Evolutionary conservation across 192 early-diverging fungal species (phyloP), one percentile per base, ranked within the genome.

Genomic region (Gaertneriomyces sp.): DNA sequence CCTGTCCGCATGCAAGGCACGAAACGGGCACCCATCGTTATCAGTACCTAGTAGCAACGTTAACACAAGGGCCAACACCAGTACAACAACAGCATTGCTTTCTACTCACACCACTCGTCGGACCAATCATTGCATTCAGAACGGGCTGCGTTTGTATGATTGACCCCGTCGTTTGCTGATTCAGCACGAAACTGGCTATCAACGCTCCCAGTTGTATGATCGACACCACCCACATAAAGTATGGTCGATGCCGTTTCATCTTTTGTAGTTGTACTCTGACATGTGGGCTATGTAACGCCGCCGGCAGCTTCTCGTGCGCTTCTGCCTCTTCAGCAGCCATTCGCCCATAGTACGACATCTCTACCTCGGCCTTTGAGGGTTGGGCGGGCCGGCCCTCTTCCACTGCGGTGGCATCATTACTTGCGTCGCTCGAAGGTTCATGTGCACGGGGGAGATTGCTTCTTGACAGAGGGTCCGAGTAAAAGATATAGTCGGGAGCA

Each of bases 51-150:
- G 16, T 54, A 19, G 42, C 8, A 50, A 16, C 14, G 45, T 52
- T 6, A 14, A 3, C 53, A 17, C 10, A 53, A 6, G 14, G 4
- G 5, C 9, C 1, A 12, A 53, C 5, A 63, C 53, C 14, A 46
- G 16, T 55, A 16, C 0, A 42, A 5, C 9, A 73, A 7, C n/a
- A 64, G 10, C 59, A 69, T 70, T 41, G 68, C 33, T 63, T 43
- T 33, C 6, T 39, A 53, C 46, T 43, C 64, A 80, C 79, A 6
- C 78, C 78, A 4, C 80, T 44, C 4, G 76, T 61, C 7, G 91
- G 91, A 6, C 93, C 93, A 68, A 93, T 91, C 86, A 95, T 88
- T 63, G 80, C 82, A 62, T 94, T 94, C 62, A 89, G 82, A 33
- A 33, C 25, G 0, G 88, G 86, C 25, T 73, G 76, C 0, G 83